A percentile compares a stretch with the other conserved stretches of the same genome.
These are phyloP conservation scores for Xenosphaeropsis pyriputrescens DNA, from an alignment of 2,329 filamentous ascomycete species.

Conservation along the genomic window DNA sequence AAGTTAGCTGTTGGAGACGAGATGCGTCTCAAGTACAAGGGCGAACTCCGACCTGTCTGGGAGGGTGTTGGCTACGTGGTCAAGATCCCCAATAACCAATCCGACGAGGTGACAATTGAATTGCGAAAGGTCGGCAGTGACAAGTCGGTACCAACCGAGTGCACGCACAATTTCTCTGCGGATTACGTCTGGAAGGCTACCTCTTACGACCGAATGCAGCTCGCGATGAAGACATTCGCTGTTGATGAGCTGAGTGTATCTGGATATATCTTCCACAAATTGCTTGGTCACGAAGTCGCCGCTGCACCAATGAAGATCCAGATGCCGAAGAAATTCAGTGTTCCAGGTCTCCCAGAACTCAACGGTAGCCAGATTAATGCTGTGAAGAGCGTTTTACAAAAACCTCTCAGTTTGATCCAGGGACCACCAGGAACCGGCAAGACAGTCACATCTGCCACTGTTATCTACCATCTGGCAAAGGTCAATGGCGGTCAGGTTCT, in stretches of 20 bases:
- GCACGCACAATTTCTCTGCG: conserved; percentile 93
- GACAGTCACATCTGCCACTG: conserved; percentile 95
- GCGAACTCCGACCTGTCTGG: conserved; percentile 83
- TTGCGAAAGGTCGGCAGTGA: conserved; percentile 89
- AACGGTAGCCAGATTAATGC: conserved; percentile 94
- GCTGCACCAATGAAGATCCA: conserved; percentile 91
- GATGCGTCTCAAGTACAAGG: conserved; percentile 94
- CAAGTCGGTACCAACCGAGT: conserved; percentile 89
- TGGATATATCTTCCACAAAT: conserved; percentile 94
- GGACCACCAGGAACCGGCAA: conserved; percentile 95
- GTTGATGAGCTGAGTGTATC: conserved; percentile 97
- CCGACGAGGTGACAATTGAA: conserved; percentile 92
- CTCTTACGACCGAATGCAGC: conserved; percentile 97
- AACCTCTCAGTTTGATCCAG: conserved; percentile 89
- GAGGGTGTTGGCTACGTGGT: conserved; percentile 98
- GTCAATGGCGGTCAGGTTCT: conserved; percentile 89
- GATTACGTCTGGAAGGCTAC: conserved; percentile 99
- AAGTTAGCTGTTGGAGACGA: conserved; percentile 97
- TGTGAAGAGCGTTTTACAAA: conserved; percentile 88
- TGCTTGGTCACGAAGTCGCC: conserved; percentile 89
- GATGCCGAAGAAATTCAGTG: conserved; percentile 92
- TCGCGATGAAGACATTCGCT: conserved; percentile 98
- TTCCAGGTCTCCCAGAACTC: conserved; percentile 82
- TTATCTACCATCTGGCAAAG: conserved; percentile 95
- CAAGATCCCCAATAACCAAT: conserved; percentile 98